Conservation (phyloP, 331 rosid species). For the Acacia concinna region DNA sequence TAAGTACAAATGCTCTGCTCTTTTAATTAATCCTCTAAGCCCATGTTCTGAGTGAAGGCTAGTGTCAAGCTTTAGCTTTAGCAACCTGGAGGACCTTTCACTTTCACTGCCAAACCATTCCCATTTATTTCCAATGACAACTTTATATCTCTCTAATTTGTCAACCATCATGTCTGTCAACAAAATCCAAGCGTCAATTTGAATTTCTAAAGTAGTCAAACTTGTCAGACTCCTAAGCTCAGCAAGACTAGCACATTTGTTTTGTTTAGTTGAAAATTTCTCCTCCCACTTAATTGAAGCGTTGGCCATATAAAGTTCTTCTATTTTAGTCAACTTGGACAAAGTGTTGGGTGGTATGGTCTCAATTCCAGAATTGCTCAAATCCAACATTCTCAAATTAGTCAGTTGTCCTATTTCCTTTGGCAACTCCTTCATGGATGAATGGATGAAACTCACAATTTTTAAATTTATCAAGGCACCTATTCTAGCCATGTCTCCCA, state of each 20-base stretch:
- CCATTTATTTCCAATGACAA: constrained; percentile 21
- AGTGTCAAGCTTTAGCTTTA: neutral
- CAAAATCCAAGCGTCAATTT: neutral
- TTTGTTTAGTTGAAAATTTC: neutral
- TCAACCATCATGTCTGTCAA: neutral
- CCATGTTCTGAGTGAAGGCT: neutral
- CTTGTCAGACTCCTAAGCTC: neutral
- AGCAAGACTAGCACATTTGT: neutral
- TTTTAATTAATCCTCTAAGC: neutral
- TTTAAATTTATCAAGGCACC: neutral
- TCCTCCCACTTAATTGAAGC: neutral
- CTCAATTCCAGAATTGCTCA: neutral
- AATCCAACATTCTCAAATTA: neutral
- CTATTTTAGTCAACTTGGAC: neutral
- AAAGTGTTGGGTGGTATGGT: neutral
- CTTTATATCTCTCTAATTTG: neutral
- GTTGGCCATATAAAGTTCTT: neutral
- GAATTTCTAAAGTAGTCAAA: neutral
- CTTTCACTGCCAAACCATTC: neutral
- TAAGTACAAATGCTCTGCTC: neutral
- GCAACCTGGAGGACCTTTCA: neutral
- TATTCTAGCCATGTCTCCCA: neutral
- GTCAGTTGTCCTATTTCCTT: neutral
- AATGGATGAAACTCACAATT: neutral
- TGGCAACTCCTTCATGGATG: neutral